phyloP scores from a whole-genome alignment of 1,284 basidiomycete species.

The Neotropicomus parvogracilis region DNA sequence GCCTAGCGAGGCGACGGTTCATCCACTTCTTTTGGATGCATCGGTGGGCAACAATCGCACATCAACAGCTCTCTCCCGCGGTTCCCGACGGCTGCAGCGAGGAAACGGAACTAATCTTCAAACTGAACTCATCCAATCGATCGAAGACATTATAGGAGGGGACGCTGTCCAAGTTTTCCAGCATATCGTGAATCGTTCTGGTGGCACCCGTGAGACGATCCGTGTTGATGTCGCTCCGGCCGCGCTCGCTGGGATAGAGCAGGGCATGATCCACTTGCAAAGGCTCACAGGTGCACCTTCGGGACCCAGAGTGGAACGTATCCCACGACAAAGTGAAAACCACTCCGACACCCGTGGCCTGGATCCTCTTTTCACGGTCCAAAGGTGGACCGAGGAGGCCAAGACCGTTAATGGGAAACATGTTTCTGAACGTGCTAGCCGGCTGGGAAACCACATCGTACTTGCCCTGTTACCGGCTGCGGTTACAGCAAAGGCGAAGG shows the following conservation, averaged over 20 bases:
- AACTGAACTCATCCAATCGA: conserved; percentile 69
- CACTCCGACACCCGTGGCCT: conserved; percentile 56
- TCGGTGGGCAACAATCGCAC: conserved; percentile 44
- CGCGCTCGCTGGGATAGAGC: conserved; percentile 54
- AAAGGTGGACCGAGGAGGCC: conserved; percentile 89
- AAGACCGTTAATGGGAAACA: conserved; percentile 78
- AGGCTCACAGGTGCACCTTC: conserved; percentile 48
- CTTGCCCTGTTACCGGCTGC: conserved; percentile 83
- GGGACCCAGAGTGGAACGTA: conserved; percentile 58
- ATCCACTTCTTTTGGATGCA: conserved; percentile 78
- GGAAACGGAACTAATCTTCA: conserved; percentile 46
- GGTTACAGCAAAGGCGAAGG: conserved; percentile 54
- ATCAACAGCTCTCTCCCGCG: conserved; percentile 45
- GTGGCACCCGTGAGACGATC: conserved; percentile 59
- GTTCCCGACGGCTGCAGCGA: conserved; percentile 55
- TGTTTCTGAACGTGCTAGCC: conserved; percentile 62
- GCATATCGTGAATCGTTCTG: conserved; percentile 63
- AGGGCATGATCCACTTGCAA: conserved; percentile 45
- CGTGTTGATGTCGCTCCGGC: conserved; percentile 68
- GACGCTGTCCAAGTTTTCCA: conserved; percentile 83
- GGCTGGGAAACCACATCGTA: conserved; percentile 70
- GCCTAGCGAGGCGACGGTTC: conserved; percentile 65
- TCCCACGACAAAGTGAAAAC: conserved; percentile 46
- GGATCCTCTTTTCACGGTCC: conserved; percentile 78
- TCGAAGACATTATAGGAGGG: conserved; percentile 80